Base-by-base conservation (phyloP, 2,329 filamentous ascomycete genomes). In the Aspergillus aculeatus region DNA sequence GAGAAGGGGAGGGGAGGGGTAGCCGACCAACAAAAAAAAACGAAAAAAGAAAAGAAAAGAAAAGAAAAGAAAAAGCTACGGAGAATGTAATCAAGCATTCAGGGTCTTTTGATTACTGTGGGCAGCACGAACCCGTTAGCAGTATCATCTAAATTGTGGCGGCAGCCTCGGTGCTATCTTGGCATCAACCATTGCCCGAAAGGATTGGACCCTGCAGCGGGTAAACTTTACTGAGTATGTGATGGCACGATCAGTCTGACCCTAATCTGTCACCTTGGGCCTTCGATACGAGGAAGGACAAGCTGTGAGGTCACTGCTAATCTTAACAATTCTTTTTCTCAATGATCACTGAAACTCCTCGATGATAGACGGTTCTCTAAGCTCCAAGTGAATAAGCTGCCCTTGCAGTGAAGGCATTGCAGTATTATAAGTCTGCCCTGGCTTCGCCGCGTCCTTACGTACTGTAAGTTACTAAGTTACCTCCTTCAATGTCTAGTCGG, bases 11-110 rank as follows among this genome's bases (percentile, higher is more conserved):
- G 14, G 16, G 38, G 5, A 16, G 38, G 32, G 32, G 32, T 11
- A 29, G 26, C 9, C 26, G 26, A 29, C 26, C 26, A 29, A 29
- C 9, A 9, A 10, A 29, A 29, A 29, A 9, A 29, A 9, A 29
- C 2, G 9, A 29, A 16, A 35, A 35, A 29, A 16, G 16, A 35
- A 14, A 3, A 35, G 16, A 35, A 14, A 12, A 7, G 6, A 12
- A 14, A 35, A 14, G 14, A 14, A 35, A 35, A 35, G 9, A 23
- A 47, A 29, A 54, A 31, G n/a, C 16, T 16, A 44, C n/a, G n/a
- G n/a, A n/a, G n/a, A n/a, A n/a, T 44, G 53, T 31, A 55, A 35
- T 35, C 47, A 55, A 55, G 53, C 53, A 55, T 55, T 55, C 53
- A 55, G 53, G 53, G 53, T 55, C 53, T 35, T 48, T 55, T 35